Conservation (phyloP, 2,329 filamentous ascomycete species). For the Colletotrichum falcatum region DNA sequence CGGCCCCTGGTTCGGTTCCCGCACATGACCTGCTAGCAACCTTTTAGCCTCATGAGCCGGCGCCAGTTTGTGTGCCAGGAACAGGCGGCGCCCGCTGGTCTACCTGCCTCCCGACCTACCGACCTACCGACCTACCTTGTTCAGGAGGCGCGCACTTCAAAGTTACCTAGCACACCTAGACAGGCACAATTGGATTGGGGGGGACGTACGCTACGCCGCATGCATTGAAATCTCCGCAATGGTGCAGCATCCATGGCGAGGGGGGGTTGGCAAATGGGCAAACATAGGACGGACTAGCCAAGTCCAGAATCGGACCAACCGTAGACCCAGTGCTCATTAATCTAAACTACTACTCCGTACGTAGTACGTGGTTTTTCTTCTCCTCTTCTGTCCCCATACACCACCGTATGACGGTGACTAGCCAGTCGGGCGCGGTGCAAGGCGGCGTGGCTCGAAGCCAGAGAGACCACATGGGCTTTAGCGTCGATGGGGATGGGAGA, state of each 20-base stretch:
- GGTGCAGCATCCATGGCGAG: constrained; percentile 36
- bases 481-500: constrained; percentile 26
- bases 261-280: constrained; percentile 30
- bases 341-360: no score
- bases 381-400: no score
- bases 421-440: constrained; percentile 31
- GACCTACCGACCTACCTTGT: constrained; percentile 20
- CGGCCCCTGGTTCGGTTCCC: constrained; percentile 27
- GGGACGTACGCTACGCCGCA: constrained; percentile 23
- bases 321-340: constrained; percentile 2
- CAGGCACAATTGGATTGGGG: constrained; percentile 20
- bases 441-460: constrained; percentile 18
- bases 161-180: no score
- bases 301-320: constrained; percentile 14
- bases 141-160: constrained; percentile 36
- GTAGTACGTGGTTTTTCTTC: no score
- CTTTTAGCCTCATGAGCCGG: constrained; percentile 28
- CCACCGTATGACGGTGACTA: constrained; percentile 29
- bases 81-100: constrained; percentile 22
- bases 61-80: constrained; percentile 18
- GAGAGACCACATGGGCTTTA: constrained; percentile 33
- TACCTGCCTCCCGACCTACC: no score
- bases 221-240: constrained; percentile 38
- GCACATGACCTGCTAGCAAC: constrained; percentile 34
- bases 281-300: constrained; percentile 19